Evolutionary conservation across 208 protist species (phyloP).

Genomic region (Acanthamoeba healyi): DNA sequence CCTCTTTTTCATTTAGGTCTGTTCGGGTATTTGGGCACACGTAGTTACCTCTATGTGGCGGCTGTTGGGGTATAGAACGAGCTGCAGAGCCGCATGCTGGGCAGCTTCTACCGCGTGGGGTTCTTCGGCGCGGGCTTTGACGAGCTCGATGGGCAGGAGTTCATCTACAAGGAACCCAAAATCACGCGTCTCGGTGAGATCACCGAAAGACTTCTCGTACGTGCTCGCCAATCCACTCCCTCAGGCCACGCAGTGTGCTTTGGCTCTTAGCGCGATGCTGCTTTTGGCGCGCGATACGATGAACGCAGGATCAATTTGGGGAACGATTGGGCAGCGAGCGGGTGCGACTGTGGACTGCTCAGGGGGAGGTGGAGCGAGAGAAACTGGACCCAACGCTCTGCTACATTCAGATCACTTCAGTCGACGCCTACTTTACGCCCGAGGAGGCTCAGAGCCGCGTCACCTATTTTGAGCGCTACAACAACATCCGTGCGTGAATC

Average conservation of each 20-base stretch:
- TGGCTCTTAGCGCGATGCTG: background rate
- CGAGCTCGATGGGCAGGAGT: conserved; percentile 82
- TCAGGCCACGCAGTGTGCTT: background rate
- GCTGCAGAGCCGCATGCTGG: conserved; percentile 79
- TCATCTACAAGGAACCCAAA: conserved; percentile 88
- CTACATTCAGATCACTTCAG: conserved; percentile 71
- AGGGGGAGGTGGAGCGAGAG: background rate
- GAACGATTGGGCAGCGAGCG: background rate
- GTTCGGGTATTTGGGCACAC: background rate
- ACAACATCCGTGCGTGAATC: conserved; percentile 69
- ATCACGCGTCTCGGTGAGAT: conserved; percentile 81
- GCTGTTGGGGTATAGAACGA: conserved; percentile 30
- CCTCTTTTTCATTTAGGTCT: background rate
- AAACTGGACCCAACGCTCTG: conserved; percentile 9
- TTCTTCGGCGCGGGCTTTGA: conserved; percentile 84
- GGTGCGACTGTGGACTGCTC: background rate
- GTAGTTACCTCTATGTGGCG: background rate
- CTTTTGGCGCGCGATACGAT: background rate
- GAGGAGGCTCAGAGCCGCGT: background rate
- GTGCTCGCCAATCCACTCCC: too few relatives aligned
- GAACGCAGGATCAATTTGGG: background rate
- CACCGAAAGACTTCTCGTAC: conserved; percentile 75
- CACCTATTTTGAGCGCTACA: conserved; percentile 71
- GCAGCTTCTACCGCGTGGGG: conserved; percentile 85
- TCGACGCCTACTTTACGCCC: conserved; percentile 15